These are phyloP conservation scores for Candida pini DNA, from an alignment of 805 yeast species.

Conservation along the genomic window DNA sequence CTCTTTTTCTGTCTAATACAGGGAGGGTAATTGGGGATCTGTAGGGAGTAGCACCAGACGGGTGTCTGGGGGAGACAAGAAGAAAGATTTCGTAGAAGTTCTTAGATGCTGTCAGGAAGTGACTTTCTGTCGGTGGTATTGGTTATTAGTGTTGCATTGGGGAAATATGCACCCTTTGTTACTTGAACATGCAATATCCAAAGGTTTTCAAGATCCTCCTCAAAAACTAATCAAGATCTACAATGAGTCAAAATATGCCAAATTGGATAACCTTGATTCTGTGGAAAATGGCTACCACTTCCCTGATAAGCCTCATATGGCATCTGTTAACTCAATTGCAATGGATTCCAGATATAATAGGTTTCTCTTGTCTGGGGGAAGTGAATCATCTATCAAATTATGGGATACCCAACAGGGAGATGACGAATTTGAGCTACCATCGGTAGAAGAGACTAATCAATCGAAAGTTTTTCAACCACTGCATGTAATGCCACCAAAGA, in stretches of 20 bases:
- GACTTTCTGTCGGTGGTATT: too few relatives aligned
- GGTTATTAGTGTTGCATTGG: too few relatives aligned
- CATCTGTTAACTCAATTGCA: conserved; percentile 56
- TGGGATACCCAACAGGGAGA: conserved; percentile 49
- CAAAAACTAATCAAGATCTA: conserved; percentile 17
- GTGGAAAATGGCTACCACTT: conserved; percentile 27
- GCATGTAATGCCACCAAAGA: conserved; percentile 24
- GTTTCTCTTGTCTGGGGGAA: conserved; percentile 63
- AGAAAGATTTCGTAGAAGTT: too few relatives aligned
- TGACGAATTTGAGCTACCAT: neutral
- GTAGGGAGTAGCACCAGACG: too few relatives aligned
- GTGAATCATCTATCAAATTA: conserved; percentile 60
- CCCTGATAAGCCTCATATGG: conserved; percentile 38
- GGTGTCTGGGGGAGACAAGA: too few relatives aligned
- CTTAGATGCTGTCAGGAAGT: too few relatives aligned
- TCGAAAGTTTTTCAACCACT: conserved; percentile 14
- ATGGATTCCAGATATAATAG: conserved; percentile 43
- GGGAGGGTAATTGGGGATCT: too few relatives aligned
- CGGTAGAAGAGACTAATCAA: conserved; percentile 13
- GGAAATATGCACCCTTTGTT: conserved; percentile 20
- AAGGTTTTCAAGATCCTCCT: conserved; percentile 6
- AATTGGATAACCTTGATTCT: conserved; percentile 15
- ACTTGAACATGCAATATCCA: conserved; percentile 15
- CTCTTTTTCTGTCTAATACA: too few relatives aligned
- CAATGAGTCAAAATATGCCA: conserved; percentile 22